These are phyloP conservation scores for Neurospora hispaniola DNA, from an alignment of 495 filamentous ascomycete species.

Conservation along the genomic window DNA sequence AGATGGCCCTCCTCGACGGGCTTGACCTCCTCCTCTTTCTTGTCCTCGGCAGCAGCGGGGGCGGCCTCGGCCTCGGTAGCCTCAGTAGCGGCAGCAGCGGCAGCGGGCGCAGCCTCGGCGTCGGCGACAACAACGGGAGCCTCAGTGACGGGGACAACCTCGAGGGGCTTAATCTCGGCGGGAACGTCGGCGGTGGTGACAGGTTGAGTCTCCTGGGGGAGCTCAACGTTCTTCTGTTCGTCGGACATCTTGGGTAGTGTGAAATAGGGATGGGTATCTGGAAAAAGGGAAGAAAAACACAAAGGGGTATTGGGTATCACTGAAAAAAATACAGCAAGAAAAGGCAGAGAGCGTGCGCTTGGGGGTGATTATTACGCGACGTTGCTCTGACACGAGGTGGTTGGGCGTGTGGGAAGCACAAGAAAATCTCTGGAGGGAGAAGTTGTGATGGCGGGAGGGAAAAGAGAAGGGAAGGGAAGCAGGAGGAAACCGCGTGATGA, in stretches of 20 bases:
- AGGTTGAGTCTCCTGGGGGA: constrained; percentile 27
- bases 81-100: constrained; percentile 39
- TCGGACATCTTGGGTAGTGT: constrained; percentile 36
- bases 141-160: constrained; percentile 28
- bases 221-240: constrained; percentile 35
- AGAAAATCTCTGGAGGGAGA: constrained; percentile 23
- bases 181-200: constrained; percentile 32
- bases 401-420: constrained; percentile 18
- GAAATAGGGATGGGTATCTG: constrained; percentile 26
- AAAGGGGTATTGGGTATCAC: constrained; percentile 42
- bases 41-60: constrained; percentile 30
- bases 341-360: constrained; percentile 19
- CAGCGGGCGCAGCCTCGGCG: constrained; percentile 28
- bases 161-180: constrained; percentile 32
- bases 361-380: constrained; percentile 16
- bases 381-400: constrained; percentile 13
- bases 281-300: constrained; percentile 29
- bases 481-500: constrained; percentile 11
- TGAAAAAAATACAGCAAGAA: constrained; percentile 31
- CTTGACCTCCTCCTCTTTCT: constrained; percentile 49
- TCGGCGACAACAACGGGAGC: constrained; percentile 18
- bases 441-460: constrained; percentile 16
- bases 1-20: constrained; percentile 65
- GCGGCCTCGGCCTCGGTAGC: constrained; percentile 34
- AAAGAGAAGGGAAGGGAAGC: constrained; percentile 3